Evolutionary conservation across 768 basidiomycete species (phyloP).

Genomic region (Peribolospora baueri): DNA sequence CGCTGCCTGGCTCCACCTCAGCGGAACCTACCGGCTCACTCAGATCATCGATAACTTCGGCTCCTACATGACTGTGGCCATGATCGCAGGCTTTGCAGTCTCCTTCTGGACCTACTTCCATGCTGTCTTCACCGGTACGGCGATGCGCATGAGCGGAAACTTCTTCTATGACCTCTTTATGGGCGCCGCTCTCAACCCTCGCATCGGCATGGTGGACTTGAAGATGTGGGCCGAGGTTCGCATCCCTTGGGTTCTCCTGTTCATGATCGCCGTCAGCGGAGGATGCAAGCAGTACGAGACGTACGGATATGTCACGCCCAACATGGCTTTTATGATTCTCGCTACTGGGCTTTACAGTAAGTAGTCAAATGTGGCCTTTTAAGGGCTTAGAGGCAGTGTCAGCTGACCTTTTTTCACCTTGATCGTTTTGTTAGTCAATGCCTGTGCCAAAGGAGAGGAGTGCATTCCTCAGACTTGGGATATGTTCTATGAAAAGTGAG

Average conservation of each 20-base stretch:
- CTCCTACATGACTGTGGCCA: slow-evolving; percentile 78
- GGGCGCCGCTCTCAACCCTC: slow-evolving; percentile 84
- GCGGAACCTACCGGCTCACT: slow-evolving; percentile 63
- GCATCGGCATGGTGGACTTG: slow-evolving; percentile 69
- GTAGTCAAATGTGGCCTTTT: too few species aligned
- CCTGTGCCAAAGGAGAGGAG: slow-evolving; percentile 29
- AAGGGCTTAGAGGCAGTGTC: slow-evolving; percentile 25
- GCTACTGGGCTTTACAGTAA: slow-evolving; percentile 94
- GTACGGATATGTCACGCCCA: slow-evolving; percentile 76
- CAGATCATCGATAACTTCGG: slow-evolving; percentile 93
- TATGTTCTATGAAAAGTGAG: slow-evolving; percentile 83
- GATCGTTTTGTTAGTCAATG: not conserved
- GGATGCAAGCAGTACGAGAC: slow-evolving; percentile 86
- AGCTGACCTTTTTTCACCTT: not conserved
- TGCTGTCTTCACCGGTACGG: slow-evolving; percentile 48
- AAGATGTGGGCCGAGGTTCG: slow-evolving; percentile 68
- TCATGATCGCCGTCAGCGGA: slow-evolving; percentile 75
- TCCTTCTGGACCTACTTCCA: slow-evolving; percentile 50
- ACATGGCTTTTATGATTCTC: slow-evolving; percentile 87
- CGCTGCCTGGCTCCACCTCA: slow-evolving; percentile 48
- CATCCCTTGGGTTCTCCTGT: slow-evolving; percentile 88
- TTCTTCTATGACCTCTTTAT: slow-evolving; percentile 68
- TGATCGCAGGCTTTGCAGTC: slow-evolving; percentile 68
- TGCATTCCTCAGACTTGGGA: slow-evolving; percentile 92
- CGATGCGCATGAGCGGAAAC: slow-evolving; percentile 83